Percentiles rank a stretch among this genome's conserved stretches.
These are phyloP conservation scores for Exophiala aquamarina DNA, from an alignment of 2,329 filamentous ascomycete genomes.

Conservation along the genomic window DNA sequence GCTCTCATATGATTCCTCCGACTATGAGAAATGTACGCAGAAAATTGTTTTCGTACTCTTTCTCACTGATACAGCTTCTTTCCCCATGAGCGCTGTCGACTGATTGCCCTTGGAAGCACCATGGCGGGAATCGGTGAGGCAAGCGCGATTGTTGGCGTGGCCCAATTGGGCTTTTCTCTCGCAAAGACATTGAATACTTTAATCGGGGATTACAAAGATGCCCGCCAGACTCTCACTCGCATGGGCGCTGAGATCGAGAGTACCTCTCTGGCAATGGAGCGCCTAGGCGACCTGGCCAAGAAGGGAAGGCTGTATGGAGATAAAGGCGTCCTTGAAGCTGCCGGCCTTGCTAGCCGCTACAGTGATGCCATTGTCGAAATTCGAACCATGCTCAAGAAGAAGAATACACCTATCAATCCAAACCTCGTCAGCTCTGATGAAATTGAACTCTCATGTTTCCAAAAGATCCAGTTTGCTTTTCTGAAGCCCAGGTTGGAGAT, in stretches of 20 bases:
- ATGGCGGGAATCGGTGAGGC: constrained; percentile 11
- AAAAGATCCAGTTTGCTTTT: constrained; percentile 1
- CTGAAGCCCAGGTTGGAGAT: constrained; percentile 1
- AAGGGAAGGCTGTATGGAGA: neutral
- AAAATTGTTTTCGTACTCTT: no score
- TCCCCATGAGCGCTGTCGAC: neutral
- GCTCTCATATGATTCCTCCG: no score
- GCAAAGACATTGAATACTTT: constrained; percentile 3
- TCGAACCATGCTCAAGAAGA: neutral
- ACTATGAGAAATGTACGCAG: no score
- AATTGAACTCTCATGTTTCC: constrained; percentile 3
- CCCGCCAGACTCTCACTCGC: neutral
- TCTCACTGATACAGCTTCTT: no score
- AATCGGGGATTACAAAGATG: constrained; percentile 8
- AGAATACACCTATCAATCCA: constrained; percentile 1
- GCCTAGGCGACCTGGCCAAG: constrained; percentile 5
- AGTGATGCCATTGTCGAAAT: constrained; percentile 2
- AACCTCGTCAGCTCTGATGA: neutral
- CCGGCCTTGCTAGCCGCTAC: neutral
- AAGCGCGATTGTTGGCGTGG: constrained; percentile 2
- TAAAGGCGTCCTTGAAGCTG: constrained; percentile 3
- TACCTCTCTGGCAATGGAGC: constrained; percentile 3
- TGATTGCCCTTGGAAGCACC: neutral
- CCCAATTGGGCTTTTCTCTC: constrained; percentile 5
- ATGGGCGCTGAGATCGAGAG: constrained; percentile 6